Evolutionary conservation across 2,329 filamentous ascomycete genomes (phyloP).

Genomic region (Colletotrichum navitas): DNA sequence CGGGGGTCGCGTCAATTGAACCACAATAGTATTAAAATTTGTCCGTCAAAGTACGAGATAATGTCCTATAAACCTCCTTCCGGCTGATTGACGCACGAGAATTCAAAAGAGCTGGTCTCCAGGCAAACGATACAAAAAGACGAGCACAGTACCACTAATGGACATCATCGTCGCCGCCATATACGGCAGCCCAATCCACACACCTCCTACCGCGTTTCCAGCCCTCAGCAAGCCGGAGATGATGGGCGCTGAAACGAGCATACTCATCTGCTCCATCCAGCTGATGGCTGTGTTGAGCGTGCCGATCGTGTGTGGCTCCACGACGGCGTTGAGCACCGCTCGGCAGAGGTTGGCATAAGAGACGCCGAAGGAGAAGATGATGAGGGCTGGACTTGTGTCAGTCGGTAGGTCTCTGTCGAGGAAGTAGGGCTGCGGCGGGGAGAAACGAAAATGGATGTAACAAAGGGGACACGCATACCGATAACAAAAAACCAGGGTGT

Average conservation of each 20-base stretch:
- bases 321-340: slow-evolving; percentile 64
- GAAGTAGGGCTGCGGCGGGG: not conserved
- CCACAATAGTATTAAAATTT: not conserved
- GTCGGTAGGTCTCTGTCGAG: not conserved
- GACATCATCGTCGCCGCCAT: slow-evolving; percentile 53
- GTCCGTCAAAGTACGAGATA: not conserved
- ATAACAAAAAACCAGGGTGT: slow-evolving; percentile 52
- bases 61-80: not conserved
- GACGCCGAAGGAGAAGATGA: slow-evolving; percentile 59
- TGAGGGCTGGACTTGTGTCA: slow-evolving; percentile 51
- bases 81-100: too few relatives aligned
- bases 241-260: slow-evolving; percentile 60
- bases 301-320: slow-evolving; percentile 66
- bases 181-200: slow-evolving; percentile 65
- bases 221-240: slow-evolving; percentile 60
- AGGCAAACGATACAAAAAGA: slow-evolving; percentile 50
- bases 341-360: slow-evolving; percentile 60
- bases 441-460: not conserved
- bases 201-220: slow-evolving; percentile 60
- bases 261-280: slow-evolving; percentile 63
- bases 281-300: slow-evolving; percentile 66
- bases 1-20: not conserved
- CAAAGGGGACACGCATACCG: not conserved
- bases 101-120: slow-evolving; percentile 21
- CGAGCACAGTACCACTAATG: slow-evolving; percentile 46